phyloP scores from a whole-genome alignment of 2,329 filamentous ascomycete genomes.

The Epicoccum sorghinum region DNA sequence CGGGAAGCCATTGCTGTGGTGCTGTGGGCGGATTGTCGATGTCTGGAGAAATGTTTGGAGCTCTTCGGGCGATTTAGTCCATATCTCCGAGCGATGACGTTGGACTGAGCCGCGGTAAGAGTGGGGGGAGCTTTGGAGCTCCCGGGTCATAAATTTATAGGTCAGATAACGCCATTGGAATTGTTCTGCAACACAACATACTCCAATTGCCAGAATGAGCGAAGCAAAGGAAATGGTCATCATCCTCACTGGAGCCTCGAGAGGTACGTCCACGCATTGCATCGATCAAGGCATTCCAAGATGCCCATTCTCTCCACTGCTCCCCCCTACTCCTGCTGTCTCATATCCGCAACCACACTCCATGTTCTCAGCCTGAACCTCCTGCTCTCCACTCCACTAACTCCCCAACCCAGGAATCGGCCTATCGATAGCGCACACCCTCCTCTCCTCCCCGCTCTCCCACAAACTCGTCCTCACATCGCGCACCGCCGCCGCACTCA shows the following conservation, averaged over 20 bases:
- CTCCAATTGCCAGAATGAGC: constrained; percentile 26
- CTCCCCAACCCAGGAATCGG: constrained; percentile 59
- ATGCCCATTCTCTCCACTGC: neutral
- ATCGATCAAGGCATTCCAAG: neutral
- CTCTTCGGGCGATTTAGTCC: constrained; percentile 10
- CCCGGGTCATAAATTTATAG: neutral
- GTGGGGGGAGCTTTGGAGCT: constrained; percentile 13
- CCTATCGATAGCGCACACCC: constrained; percentile 63
- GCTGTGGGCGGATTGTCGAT: neutral
- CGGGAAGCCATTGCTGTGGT: constrained; percentile 37
- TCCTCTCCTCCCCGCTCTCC: constrained; percentile 59
- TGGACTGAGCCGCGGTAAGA: constrained; percentile 28
- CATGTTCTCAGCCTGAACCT: no score
- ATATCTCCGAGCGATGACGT: constrained; percentile 38
- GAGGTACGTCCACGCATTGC: constrained; percentile 52
- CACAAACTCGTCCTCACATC: constrained; percentile 66
- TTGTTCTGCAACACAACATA: neutral
- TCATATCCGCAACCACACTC: neutral
- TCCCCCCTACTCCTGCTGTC: neutral
- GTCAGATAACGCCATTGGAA: neutral
- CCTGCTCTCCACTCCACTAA: neutral
- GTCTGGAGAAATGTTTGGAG: constrained; percentile 13
- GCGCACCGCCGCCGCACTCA: constrained; percentile 61
- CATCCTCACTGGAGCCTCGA: constrained; percentile 66
- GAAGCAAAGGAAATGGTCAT: constrained; percentile 51